phyloP scores from a whole-genome alignment of 2,329 filamentous ascomycete species.

The Penicillium crustosum region DNA sequence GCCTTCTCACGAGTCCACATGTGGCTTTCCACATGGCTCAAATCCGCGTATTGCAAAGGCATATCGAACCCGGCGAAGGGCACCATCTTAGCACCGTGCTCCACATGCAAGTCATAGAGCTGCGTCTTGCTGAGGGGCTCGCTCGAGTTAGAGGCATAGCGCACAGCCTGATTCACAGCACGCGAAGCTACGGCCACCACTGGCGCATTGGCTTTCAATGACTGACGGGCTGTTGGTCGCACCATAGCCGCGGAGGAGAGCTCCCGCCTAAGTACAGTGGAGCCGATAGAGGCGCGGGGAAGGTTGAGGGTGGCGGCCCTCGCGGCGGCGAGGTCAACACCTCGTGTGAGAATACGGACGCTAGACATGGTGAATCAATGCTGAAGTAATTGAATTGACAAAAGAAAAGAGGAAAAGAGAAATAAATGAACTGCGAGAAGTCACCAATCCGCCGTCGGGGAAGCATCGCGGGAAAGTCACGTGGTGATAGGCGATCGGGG shows the following conservation, averaged over 20 bases:
- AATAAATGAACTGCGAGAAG: slow-evolving; percentile 15
- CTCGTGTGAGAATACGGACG: slow-evolving; percentile 31
- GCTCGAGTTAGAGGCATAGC: slow-evolving; percentile 36
- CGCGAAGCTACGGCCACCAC: slow-evolving; percentile 15
- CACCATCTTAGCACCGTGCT: slow-evolving; percentile 86
- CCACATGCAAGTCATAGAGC: slow-evolving; percentile 75
- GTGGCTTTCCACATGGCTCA: slow-evolving; percentile 81
- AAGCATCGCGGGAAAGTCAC: slow-evolving; percentile 39
- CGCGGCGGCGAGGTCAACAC: slow-evolving; percentile 31
- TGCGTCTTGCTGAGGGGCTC: slow-evolving; percentile 56
- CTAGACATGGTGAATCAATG: slow-evolving; percentile 30
- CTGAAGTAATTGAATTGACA: slow-evolving; percentile 18
- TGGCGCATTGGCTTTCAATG: slow-evolving; percentile 13
- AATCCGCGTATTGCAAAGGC: slow-evolving; percentile 82
- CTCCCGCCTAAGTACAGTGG: slow-evolving; percentile 30
- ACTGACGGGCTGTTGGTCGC: slow-evolving; percentile 23
- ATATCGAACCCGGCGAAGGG: slow-evolving; percentile 93
- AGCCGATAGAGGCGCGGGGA: slow-evolving; percentile 35
- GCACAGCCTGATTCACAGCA: slow-evolving; percentile 19
- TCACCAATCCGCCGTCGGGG: slow-evolving; percentile 19
- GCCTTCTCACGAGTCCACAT: slow-evolving; percentile 83
- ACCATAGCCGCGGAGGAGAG: slow-evolving; percentile 30
- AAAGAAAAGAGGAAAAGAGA: slow-evolving; percentile 12
- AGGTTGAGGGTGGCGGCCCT: slow-evolving; percentile 27
- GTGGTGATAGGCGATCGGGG: slow-evolving; percentile 36